Evolutionary conservation across 208 protist species (phyloP).

Genomic region (Phytomonas serpens): DNA sequence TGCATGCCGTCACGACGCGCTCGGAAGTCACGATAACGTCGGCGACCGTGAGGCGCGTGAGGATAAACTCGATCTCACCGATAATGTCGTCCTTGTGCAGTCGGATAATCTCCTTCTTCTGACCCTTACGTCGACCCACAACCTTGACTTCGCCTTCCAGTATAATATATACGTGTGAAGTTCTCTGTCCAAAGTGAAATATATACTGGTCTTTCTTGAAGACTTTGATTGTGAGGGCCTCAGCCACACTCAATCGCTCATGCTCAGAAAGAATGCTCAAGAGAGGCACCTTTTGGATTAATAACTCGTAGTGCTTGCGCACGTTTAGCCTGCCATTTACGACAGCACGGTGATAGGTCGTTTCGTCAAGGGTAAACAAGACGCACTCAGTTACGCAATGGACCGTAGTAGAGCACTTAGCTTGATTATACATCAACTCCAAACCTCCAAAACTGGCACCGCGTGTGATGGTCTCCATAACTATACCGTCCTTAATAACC

Average conservation of each 20-base stretch:
- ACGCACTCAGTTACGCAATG: constrained; percentile 64
- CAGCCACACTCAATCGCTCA: constrained; percentile 78
- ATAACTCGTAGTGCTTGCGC: constrained; percentile 53
- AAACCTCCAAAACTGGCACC: constrained; percentile 78
- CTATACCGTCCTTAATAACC: constrained; percentile 69
- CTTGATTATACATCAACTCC: constrained; percentile 86
- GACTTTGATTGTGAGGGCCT: constrained; percentile 60
- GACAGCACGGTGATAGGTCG: constrained; percentile 74
- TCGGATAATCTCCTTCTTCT: constrained; percentile 53
- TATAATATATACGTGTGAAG: constrained; percentile 66
- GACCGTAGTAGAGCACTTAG: constrained; percentile 70
- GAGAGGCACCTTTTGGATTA: constrained; percentile 62
- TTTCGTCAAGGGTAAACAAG: constrained; percentile 76
- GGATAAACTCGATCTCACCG: constrained; percentile 90
- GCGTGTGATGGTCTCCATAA: constrained; percentile 35
- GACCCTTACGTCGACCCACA: constrained; percentile 53
- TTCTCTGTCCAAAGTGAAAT: constrained; percentile 53
- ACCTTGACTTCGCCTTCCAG: constrained; percentile 72
- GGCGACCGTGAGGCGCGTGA: constrained; percentile 70
- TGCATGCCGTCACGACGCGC: constrained; percentile 47
- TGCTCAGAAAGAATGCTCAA: constrained; percentile 71
- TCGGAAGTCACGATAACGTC: constrained; percentile 71
- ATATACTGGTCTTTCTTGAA: constrained; percentile 62
- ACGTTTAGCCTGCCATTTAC: constrained; percentile 59
- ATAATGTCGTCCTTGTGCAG: constrained; percentile 62